Evolutionary conservation across 2,329 filamentous ascomycete genomes (phyloP), one percentile per base, ranked within the genome.

Genomic region (Paramyrothecium sp.): DNA sequence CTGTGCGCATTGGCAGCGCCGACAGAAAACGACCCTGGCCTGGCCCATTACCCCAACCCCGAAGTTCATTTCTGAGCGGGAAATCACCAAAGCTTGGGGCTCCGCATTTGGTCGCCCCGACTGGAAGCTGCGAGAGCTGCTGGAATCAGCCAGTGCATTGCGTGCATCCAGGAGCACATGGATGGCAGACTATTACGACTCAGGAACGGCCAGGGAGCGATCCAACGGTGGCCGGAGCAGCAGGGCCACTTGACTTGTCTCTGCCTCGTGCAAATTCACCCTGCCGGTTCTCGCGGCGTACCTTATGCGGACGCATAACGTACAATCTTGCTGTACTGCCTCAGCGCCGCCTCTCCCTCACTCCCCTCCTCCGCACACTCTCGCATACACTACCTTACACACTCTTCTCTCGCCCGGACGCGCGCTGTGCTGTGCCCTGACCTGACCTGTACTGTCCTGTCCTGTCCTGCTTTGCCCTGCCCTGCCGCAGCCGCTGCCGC

Each of bases 281-380:
- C 33, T 38, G 16, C 33, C 33, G 33, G 33, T 8, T 38, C 33
- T 38, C 33, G 33, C 33, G 33, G 33, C 33, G 33, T 38, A 16
- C 33, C n/a, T n/a, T n/a, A n/a, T n/a, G n/a, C n/a, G n/a, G n/a
- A n/a, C n/a, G n/a, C n/a, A n/a, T n/a, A n/a, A n/a, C n/a, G n/a
- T n/a, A n/a, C n/a, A 38, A 16, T 38, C 33, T 16, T 38, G 33
- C 33, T n/a, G n/a, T n/a, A n/a, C 33, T 38, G 33, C 33, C 33
- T 38, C 33, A 16, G 33, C 33, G 33, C 56, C n/a, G n/a, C 33
- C 33, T 38, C 33, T 38, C 33, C 60, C 61, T 59, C 60, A 57
- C 60, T 67, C 60, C 59, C 53, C 60, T n/a, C n/a, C n/a, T n/a
- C 60, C 56, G 58, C 64, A 62, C 61, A 61, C 65, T 67, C 58